Evolutionary conservation across 2,329 filamentous ascomycete genomes (phyloP).

Genomic region (Cordyceps javanica): DNA sequence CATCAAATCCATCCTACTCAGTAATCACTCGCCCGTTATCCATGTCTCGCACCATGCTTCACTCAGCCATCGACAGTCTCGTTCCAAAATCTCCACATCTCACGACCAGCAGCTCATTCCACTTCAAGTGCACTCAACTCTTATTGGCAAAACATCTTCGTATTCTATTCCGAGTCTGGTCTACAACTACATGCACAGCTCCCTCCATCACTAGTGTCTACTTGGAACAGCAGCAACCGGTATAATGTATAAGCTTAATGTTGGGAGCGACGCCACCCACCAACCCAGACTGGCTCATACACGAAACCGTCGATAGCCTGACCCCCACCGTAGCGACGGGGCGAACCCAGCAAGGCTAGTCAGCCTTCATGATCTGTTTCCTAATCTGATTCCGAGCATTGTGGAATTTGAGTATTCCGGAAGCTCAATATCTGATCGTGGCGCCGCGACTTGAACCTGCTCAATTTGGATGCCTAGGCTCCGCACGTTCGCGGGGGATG

Average conservation of each 20-base stretch:
- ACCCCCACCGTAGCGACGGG: neutral
- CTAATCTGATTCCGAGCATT: neutral
- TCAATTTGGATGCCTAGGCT: neutral
- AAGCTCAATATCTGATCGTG: slow-evolving; percentile 5
- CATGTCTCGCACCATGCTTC: too few relatives aligned
- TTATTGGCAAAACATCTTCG: neutral
- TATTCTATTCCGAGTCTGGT: neutral
- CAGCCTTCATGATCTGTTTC: neutral
- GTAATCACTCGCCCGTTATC: neutral
- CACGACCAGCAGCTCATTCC: neutral
- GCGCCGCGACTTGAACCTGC: neutral
- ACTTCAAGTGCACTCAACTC: neutral
- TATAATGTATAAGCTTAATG: neutral
- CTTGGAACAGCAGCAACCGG: neutral
- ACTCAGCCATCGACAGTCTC: too few relatives aligned
- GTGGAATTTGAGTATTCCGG: slow-evolving; percentile 1
- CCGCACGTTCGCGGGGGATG: neutral
- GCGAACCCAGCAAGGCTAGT: neutral
- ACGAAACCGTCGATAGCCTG: neutral
- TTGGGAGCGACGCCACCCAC: neutral
- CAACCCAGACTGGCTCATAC: neutral
- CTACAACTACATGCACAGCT: neutral
- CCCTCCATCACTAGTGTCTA: neutral
- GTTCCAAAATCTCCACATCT: too few relatives aligned
- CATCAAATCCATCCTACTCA: neutral